Evolutionary conservation across 2,329 filamentous ascomycete genomes (phyloP), one percentile per base, ranked within the genome.

Genomic region (Pseudonectria buxi): DNA sequence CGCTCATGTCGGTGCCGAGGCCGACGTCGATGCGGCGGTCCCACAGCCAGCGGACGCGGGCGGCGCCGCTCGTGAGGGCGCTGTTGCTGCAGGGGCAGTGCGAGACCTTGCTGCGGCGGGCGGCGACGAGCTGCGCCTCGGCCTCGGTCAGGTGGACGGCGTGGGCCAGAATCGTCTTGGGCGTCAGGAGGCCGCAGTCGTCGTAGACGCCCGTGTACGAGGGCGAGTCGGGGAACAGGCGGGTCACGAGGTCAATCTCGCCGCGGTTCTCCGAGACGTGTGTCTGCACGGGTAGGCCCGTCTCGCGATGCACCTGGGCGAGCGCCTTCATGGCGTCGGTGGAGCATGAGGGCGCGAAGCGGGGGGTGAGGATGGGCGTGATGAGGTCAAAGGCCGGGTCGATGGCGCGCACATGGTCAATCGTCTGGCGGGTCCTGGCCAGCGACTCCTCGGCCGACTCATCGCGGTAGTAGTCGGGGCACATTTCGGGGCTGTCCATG

Each of bases 21-120:
- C 92, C 90, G 6, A 95, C 79, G 0, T 76, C 78, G 30, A 96
- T 71, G 0, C 86, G 87, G 34, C 73, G 71, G 14, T 87, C 74
- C 34, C 95, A 69, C 48, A 95, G 58, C 61, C 74, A 74, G 13
- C 90, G 72, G 2, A 98, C 81, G 4, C 76, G 78, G 7, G 86
- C 85, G 32, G 81, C 73, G 0, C 92, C 92, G 22, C 79, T 86
- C 1, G 86, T 86, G 32, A 98, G 69, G 1, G 85, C 79, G 6
- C 78, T 81, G 61, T 98, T 98, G 49, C 81, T 87, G 36, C 83
- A 85, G 0, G 90, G 90, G 57, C 90, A 96, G 62, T 96, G 90
- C 5, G 77, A 76, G 13, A 96, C 72, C 47, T 85, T 86, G 4
- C 78, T 68, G 4, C 73, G 63, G 1, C 81, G 66, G 3, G 53